Base-by-base conservation (phyloP, 805 yeast species). In the Geotrichum ghanense region DNA sequence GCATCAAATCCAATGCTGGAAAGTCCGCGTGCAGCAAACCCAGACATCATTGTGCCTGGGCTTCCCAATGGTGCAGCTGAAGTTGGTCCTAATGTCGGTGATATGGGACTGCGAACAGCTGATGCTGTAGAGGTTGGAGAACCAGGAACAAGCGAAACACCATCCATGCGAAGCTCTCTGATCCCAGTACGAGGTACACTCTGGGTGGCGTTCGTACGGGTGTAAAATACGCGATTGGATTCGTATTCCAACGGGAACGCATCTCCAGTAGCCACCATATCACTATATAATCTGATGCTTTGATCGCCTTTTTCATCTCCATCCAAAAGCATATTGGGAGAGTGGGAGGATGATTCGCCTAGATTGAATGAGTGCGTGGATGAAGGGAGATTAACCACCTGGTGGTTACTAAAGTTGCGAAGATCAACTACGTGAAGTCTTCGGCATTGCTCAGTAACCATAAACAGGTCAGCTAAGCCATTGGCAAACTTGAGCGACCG, bases 361-460 rank as follows among this genome's bases (percentile, higher is more conserved):
- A 9, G 9, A 19, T 19, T 31, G 5, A 31, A 6, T 12, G 37
- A n/a, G n/a, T n/a, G n/a, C 7, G 19, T 31, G n/a, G 49, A 44
- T 23, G 44, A 34, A n/a, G 64, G 63, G 19, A 62, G 51, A 24
- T 53, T 53, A 25, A 87, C 70, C 31, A 88, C 87, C 60, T 83
- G 90, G 58, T 84, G 90, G 54, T 83, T 79, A 49, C 72, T 68
- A 53, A 78, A 75, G 56, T 83, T 76, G 51, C 95, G 74, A 22
- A 87, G 72, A 60, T 89, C 96, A 22, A 89, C 69, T 48, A 88
- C 69, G 64, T 89, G 97, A 2, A 89, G 83, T 46, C 95, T 71
- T 0, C 95, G 94, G 45, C 79, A 82, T 55, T 89, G 95, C 60
- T 89, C 97, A 46, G 83, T 74, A 2, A 89, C 71, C 45, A 83